Conservation (phyloP, 441 rosid species). For the Aquilaria agallochum region DNA sequence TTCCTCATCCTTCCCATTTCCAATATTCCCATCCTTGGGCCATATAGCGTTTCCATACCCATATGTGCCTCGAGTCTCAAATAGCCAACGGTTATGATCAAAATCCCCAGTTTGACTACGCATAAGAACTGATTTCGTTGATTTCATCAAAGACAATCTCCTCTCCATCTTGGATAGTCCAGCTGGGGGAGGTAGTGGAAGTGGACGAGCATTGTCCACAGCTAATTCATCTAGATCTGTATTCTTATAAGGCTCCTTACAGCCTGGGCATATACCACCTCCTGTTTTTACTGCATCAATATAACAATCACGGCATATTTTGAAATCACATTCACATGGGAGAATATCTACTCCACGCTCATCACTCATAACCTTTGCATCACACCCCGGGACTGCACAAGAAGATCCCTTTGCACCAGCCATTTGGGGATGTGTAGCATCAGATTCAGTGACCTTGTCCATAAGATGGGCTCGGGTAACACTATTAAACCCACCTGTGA, state of each 20-base stretch:
- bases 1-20: slow-evolving; percentile 60
- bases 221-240: slow-evolving; percentile 59
- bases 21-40: slow-evolving; percentile 77
- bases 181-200: slow-evolving; percentile 55
- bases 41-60: slow-evolving; percentile 95
- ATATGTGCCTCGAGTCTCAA: slow-evolving; percentile 81
- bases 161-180: slow-evolving; percentile 79
- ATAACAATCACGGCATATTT: slow-evolving; percentile 86
- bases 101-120: slow-evolving; percentile 93
- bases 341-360: slow-evolving; percentile 83
- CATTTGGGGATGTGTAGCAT: slow-evolving; percentile 90
- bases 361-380: slow-evolving; percentile 85
- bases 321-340: slow-evolving; percentile 95
- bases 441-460: slow-evolving; percentile 89
- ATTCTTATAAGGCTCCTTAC: slow-evolving; percentile 80
- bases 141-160: slow-evolving; percentile 87
- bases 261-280: slow-evolving; percentile 86
- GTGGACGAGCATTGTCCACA: slow-evolving; percentile 49
- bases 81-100: slow-evolving; percentile 87
- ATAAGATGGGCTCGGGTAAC: slow-evolving; percentile 79
- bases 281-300: slow-evolving; percentile 79
- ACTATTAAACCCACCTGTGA: slow-evolving; percentile 85
- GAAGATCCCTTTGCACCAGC: slow-evolving; percentile 93
- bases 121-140: slow-evolving; percentile 71
- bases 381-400: slow-evolving; percentile 85